Base-by-base conservation (phyloP, 805 yeast genomes). In the Lachancea lanzarotensis region DNA sequence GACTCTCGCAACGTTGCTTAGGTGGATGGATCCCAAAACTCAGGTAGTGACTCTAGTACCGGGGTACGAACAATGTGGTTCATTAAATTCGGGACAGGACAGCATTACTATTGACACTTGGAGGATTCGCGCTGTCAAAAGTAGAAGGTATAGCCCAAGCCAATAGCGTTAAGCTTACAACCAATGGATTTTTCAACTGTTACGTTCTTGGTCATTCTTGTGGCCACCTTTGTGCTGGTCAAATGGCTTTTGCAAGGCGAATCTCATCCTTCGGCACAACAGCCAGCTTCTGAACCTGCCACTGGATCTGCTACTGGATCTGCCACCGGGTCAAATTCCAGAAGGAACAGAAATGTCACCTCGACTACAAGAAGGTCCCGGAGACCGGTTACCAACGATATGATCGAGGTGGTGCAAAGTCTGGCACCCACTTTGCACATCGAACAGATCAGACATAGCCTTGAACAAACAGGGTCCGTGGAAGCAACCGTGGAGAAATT, bases 331-430 rank as follows among this genome's bases (percentile, higher is more conserved):
- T 19, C 47, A 26, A 29, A 19, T 25, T 36, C 39, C 16, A n/a
- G 33, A 9, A 18, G 40, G 12, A 37, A 42, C 38, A 44, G 47
- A 43, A 47, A 50, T 36, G 43, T 50, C 35, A 16, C 42, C 32
- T 30, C 42, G 15, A 35, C 43, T 29, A 52, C 45, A 32, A 44
- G 49, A 47, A 40, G 50, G 36, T 45, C 46, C 37, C 68, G 73
- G 38, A 73, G 85, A 46, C 67, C 62, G 12, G 81, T 83, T 18
- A 79, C 82, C 2, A 70, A 69, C 4, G 77, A 76, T 46, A 91
- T 91, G 98, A 72, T 91, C 36, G 93, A 84, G 51, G 81, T 85
- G 0, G 96, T 91, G 2, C 84, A 80, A 53, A 79, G 88, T 35
- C 71, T 91, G 45, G 95, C 89, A 0, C 96, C 97, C 3, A 70